Evolutionary conservation across 768 basidiomycete genomes (phyloP), one percentile per base, ranked within the genome.

Genomic region (Rhodotorula taiwanensis): DNA sequence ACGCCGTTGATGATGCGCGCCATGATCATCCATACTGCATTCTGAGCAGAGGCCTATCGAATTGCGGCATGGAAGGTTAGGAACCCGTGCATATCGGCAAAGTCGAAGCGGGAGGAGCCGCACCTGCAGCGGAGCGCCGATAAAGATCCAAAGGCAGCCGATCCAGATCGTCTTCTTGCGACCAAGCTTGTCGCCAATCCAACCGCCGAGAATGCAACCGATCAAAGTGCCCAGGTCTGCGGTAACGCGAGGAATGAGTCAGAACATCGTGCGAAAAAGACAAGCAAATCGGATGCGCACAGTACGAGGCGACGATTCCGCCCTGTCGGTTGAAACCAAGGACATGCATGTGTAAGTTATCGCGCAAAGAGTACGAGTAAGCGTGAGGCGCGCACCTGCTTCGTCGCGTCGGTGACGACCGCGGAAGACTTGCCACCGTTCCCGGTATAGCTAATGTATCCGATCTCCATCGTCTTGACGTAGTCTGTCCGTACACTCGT

Each of bases 221-320:
- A 73, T 25, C 2, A 73, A 53, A 28, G 69, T 58, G 10, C 72
- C 72, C 30, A 62, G 55, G 48, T 73, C 52, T 53, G 52, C n/a
- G n/a, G n/a, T 20, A 41, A 42, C 34, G 51, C 13, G 15, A 23
- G 5, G 7, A 28, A 41, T 5, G 36, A 25, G 20, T 36, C n/a
- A 36, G 52, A 7, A 13, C 5, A n/a, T 15, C 4, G 28, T 41
- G n/a, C n/a, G n/a, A n/a, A n/a, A n/a, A n/a, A n/a, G n/a, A 13
- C 39, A 23, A 41, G 39, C 9, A 36, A 42, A 27, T 23, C 3
- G 21, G 23, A 11, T 13, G 28, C 39, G 25, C 15, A 53, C 52
- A 73, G 50, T 73, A 73, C 25, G 71, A 44, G 9, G 58, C 42
- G 27, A 73, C 70, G 48, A 73, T 73, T 9, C 72, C 72, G 9